Evolutionary conservation across 805 yeast genomes (phyloP), one percentile per base, ranked within the genome.

Genomic region (Candida suzukii): DNA sequence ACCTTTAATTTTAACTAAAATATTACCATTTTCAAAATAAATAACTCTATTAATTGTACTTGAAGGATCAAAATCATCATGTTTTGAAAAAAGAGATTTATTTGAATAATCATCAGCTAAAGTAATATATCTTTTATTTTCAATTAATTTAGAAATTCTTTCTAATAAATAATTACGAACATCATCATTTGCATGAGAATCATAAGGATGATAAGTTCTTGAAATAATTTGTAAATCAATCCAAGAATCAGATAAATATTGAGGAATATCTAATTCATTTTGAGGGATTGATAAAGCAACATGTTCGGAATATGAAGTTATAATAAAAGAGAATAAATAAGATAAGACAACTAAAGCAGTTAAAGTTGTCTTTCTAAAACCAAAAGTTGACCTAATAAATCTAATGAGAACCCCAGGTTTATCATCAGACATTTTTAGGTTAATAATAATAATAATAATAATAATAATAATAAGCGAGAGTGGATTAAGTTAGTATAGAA

Each of bases 11-110:
- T 83, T 78, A 8, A 81, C 95, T 32, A 86, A 52, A n/a, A 90
- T 64, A 53, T 90, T 90, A 46, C 85, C 77, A 41, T 91, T 78
- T 58, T 90, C 96, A 55, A 76, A 90, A 62, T 84, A 88, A n/a
- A 78, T 66, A 12, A 84, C 70, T 41, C 78, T 66, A 45, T 65
- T 68, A 3, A 54, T 53, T 4, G 66, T 59, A 32, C 60, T 66
- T 0, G 57, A 49, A n/a, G 73, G 59, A 14, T 71, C 66, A 56
- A 73, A 74, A 18, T 68, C 72, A 43, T 71, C 76, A 8, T 66
- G 60, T 44, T 74, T 80, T 39, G 76, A 66, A 49, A 80, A 69
- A 42, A 60, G 44, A 38, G 72, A 66, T 28, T 67, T 61, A 40
- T 58, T 53, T 40, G 70, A 67, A 52, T 60, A 66, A 47, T 68